phyloP scores from a whole-genome alignment of 2,329 filamentous ascomycete genomes.

The Triangularia setosa region DNA sequence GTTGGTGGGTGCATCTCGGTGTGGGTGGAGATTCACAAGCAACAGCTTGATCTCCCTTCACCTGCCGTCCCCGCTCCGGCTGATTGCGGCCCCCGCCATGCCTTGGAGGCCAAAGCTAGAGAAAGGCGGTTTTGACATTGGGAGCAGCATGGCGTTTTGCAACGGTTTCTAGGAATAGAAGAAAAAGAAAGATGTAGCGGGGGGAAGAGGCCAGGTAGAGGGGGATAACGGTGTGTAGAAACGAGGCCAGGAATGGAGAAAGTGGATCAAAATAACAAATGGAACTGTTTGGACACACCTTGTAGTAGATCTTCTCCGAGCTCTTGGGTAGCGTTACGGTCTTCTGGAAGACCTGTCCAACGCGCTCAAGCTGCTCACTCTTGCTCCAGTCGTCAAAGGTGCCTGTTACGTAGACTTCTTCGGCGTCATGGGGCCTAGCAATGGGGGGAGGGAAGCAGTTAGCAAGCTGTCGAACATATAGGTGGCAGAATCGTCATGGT shows the following conservation, averaged over 20 bases:
- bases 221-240: neutral
- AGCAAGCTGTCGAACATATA: slow-evolving; percentile 23
- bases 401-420: slow-evolving; percentile 90
- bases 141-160: neutral
- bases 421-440: slow-evolving; percentile 73
- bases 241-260: neutral
- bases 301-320: slow-evolving; percentile 81
- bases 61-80: neutral
- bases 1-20: neutral
- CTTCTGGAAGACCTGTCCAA: slow-evolving; percentile 72
- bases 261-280: slow-evolving; percentile 4
- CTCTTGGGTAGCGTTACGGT: slow-evolving; percentile 66
- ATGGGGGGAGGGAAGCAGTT: slow-evolving; percentile 7
- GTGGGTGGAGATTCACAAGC: neutral
- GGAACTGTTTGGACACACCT: slow-evolving; percentile 63
- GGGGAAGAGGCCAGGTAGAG: neutral
- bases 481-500: slow-evolving; percentile 21
- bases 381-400: slow-evolving; percentile 94
- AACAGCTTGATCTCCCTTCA: neutral
- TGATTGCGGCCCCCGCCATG: neutral
- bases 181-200: neutral
- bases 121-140: neutral
- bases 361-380: slow-evolving; percentile 76
- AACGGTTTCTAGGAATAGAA: neutral
- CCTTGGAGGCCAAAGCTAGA: neutral